Percentiles rank a stretch among this genome's conserved stretches.
These are phyloP conservation scores for Tirmania nivea DNA, from an alignment of 495 filamentous ascomycete genomes.

Conservation along the genomic window DNA sequence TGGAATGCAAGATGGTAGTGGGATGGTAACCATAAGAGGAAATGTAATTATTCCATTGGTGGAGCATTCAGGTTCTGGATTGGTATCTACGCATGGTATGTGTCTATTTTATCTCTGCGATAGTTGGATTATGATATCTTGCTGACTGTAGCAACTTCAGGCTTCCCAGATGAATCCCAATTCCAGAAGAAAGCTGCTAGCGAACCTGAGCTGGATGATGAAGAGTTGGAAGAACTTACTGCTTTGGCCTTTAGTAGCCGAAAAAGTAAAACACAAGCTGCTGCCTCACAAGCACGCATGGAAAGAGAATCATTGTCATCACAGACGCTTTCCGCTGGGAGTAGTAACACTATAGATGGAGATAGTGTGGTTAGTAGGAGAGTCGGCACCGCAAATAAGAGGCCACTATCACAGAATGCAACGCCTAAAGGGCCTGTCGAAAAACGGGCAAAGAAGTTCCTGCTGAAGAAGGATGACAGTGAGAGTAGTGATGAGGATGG, in stretches of 20 bases:
- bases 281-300: too few relatives aligned
- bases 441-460: neutral
- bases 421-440: neutral
- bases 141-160: neutral
- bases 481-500: neutral
- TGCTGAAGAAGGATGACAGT: neutral
- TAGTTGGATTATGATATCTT: neutral
- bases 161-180: neutral
- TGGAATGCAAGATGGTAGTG: conserved; percentile 27
- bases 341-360: too few relatives aligned
- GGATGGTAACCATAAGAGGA: conserved; percentile 26
- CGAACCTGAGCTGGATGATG: neutral
- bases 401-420: too few relatives aligned
- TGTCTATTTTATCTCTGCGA: neutral
- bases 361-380: too few relatives aligned
- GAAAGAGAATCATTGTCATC: too few relatives aligned
- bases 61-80: neutral
- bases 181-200: neutral
- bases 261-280: too few relatives aligned
- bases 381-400: too few relatives aligned
- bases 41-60: conserved; percentile 63
- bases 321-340: too few relatives aligned
- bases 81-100: neutral
- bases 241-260: too few relatives aligned
- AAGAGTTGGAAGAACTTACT: neutral